A percentile compares a stretch with the other conserved stretches of the same genome.
These are phyloP conservation scores for Chaetomium sp. DNA, from an alignment of 2,329 filamentous ascomycete species.

Conservation along the genomic window DNA sequence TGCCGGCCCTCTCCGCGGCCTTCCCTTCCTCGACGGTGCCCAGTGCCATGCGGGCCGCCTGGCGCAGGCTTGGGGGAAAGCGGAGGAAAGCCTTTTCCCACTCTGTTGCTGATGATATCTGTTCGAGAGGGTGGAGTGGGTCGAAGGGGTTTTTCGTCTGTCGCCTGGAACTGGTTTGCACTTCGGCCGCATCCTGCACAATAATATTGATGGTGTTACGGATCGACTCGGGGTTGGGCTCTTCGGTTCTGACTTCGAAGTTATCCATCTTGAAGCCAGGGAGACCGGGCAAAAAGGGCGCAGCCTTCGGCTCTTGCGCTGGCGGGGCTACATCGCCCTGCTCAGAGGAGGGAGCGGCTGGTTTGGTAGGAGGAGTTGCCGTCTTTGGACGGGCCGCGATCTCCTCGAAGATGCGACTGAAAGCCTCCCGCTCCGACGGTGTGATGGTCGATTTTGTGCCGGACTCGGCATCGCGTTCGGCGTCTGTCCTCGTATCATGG, in stretches of 20 bases:
- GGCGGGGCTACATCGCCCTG: not conserved
- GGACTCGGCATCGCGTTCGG: slow-evolving; percentile 32
- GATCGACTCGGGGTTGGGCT: slow-evolving; percentile 15
- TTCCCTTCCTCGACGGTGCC: slow-evolving; percentile 38
- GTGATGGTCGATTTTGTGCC: slow-evolving; percentile 56
- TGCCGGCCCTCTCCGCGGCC: not conserved
- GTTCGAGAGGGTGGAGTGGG: slow-evolving; percentile 28
- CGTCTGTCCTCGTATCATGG: slow-evolving; percentile 28
- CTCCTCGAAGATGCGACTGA: slow-evolving; percentile 60
- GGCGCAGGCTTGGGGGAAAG: slow-evolving; percentile 46
- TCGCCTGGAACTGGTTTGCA: slow-evolving; percentile 19
- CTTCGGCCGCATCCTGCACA: slow-evolving; percentile 36
- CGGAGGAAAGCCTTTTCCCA: slow-evolving; percentile 43
- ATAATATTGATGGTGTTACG: slow-evolving; percentile 34
- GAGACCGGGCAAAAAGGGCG: not conserved
- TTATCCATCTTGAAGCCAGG: slow-evolving; percentile 2
- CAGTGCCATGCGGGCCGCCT: slow-evolving; percentile 45
- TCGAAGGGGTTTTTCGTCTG: slow-evolving; percentile 26
- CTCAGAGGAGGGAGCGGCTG: not conserved
- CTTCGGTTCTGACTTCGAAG: slow-evolving; percentile 3
- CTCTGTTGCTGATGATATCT: slow-evolving; percentile 36
- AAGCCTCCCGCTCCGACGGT: slow-evolving; percentile 51
- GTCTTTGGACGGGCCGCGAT: slow-evolving; percentile 46
- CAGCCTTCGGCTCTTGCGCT: not conserved
- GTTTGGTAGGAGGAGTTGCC: too few species aligned